Evolutionary conservation across 257 asterid species (phyloP), one percentile per base, ranked within the genome.

Genomic region (Anisodus acutangulus): DNA sequence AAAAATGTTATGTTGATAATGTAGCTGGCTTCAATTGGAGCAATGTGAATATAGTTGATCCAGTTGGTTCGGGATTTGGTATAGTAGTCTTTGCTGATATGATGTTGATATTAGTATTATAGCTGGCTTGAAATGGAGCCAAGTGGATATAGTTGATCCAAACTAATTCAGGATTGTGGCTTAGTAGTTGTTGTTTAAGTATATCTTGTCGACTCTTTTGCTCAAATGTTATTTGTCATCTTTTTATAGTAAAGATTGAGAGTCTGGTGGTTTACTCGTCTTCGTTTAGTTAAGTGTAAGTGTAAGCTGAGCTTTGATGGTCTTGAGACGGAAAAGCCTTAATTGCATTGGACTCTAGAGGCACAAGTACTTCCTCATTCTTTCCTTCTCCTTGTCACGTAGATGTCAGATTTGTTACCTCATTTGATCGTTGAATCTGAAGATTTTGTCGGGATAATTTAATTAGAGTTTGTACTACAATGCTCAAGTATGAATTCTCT

Each of bases 321-420:
- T 68, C 39, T 39, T 68, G 26, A 39, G 78, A 68, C 0, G 7
- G 26, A 39, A 39, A 68, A 39, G 7, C 7, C 51, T 6, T 68
- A 39, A 39, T 68, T 67, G 74, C 49, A 6, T 35, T 35, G 49
- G 37, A 35, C 26, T 39, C 78, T 68, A 37, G 13, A 0, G 78
- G 53, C 78, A 68, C 31, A 68, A 68, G 53, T 7, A 19, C 26
- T 68, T 39, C 53, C 13, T 39, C 78, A 37, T 68, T 68, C 26
- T 39, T 68, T 68, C 26, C 53, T 35, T 17, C 45, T 37, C 78
- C 78, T 68, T 39, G 53, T 68, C 78, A 39, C 53, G 2, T 15
- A 68, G 53, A 68, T 68, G 78, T 68, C 78, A 39, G 53, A 53
- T 39, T 68, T 68, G 53, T 39, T 68, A 39, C 53, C 49, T 68